phyloP scores from a whole-genome alignment of 2,329 filamentous ascomycete species.

The Xylariaceae sp. region DNA sequence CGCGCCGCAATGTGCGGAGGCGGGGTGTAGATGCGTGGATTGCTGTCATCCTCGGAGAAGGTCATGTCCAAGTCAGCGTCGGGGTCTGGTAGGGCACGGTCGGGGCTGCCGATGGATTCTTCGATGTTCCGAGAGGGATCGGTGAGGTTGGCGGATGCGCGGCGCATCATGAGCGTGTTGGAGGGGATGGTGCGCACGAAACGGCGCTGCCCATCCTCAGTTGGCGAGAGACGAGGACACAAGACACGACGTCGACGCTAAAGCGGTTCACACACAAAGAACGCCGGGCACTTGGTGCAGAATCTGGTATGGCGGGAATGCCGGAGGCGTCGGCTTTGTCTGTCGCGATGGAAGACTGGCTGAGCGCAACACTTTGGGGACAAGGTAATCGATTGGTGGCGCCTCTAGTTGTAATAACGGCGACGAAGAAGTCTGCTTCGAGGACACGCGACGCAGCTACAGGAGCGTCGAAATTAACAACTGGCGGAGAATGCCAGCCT shows the following conservation, averaged over 20 bases:
- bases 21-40: conserved; percentile 53
- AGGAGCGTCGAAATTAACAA: no score
- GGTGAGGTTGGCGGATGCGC: conserved; percentile 40
- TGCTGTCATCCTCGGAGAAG: conserved; percentile 33
- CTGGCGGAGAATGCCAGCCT: no score
- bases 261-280: not conserved
- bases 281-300: not conserved
- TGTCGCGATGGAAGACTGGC: not conserved
- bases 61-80: conserved; percentile 33
- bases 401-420: no score
- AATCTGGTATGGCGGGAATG: conserved; percentile 1
- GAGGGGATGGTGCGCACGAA: conserved; percentile 16
- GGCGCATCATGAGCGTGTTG: conserved; percentile 39
- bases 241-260: no score
- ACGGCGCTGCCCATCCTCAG: conserved; percentile 14
- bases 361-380: no score
- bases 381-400: no score
- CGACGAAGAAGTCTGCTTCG: no score
- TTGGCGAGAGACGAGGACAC: no score
- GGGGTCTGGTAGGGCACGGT: conserved; percentile 28
- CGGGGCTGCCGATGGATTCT: conserved; percentile 33
- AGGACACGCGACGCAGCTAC: no score
- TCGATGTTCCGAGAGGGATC: conserved; percentile 42
- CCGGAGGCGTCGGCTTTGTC: conserved; percentile 11
- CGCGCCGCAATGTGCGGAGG: conserved; percentile 76